Percentiles rank a stretch among this genome's conserved stretches.
Conservation (phyloP, 2,329 filamentous ascomycete genomes). For the Claviceps quebecensis region DNA sequence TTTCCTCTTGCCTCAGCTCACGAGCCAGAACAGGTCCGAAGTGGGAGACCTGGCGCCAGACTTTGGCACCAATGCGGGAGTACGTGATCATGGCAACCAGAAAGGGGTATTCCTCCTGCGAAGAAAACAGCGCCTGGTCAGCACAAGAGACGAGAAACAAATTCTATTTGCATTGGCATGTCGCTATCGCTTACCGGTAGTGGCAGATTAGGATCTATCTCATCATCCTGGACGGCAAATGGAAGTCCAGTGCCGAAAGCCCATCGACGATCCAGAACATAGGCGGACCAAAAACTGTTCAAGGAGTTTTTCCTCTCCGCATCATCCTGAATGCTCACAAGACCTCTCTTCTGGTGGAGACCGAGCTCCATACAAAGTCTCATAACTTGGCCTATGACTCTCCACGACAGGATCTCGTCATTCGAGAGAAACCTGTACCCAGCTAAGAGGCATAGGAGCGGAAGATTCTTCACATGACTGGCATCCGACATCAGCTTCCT, state of each 20-base stretch:
- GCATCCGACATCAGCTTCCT: constrained; percentile 44
- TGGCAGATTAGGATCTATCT: constrained; percentile 68
- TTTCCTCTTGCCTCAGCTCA: constrained; percentile 57
- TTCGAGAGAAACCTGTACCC: constrained; percentile 74
- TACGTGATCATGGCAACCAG: constrained; percentile 76
- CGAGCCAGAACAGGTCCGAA: constrained; percentile 46
- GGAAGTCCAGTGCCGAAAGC: constrained; percentile 81
- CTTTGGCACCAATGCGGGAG: constrained; percentile 67
- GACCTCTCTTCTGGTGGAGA: constrained; percentile 63
- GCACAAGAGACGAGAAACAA: not conserved
- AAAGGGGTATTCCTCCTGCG: constrained; percentile 47
- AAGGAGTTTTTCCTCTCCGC: constrained; percentile 54
- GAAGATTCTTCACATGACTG: constrained; percentile 32
- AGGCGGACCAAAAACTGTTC: constrained; percentile 74
- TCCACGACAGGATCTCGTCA: constrained; percentile 76
- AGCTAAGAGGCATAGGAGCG: constrained; percentile 37
- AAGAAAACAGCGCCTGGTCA: not conserved
- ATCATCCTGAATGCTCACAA: constrained; percentile 55
- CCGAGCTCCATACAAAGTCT: constrained; percentile 70
- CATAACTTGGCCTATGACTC: constrained; percentile 70
- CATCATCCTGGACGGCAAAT: constrained; percentile 71
- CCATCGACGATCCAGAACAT: constrained; percentile 75
- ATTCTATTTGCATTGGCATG: not conserved
- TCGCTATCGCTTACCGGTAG: constrained; percentile 50
- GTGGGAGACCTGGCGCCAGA: constrained; percentile 69